A percentile compares a stretch with the other conserved stretches of the same genome.
Conservation (phyloP, 768 basidiomycete species). For the Rubroboletus pulcherrimus region DNA sequence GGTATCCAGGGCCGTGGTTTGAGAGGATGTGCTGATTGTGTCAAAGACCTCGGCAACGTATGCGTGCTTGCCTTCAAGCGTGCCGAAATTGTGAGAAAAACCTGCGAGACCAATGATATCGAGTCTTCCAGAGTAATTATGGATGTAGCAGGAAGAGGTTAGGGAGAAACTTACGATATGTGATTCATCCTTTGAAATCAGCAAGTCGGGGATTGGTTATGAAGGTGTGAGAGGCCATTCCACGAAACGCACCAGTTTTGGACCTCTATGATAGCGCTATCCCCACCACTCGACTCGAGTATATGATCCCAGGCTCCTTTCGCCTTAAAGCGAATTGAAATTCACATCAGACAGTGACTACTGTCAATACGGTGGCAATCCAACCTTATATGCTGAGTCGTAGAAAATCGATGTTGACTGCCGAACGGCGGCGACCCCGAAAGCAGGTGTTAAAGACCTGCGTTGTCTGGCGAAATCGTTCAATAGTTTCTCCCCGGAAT, state of each 20-base stretch:
- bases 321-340: not conserved
- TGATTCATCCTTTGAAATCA: not conserved
- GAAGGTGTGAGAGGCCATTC: not conserved
- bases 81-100: constrained; percentile 44
- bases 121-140: not conserved
- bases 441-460: constrained; percentile 36
- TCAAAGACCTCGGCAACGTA: constrained; percentile 41
- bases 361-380: not conserved
- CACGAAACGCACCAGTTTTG: constrained; percentile 27
- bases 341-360: not conserved
- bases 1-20: constrained; percentile 21
- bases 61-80: constrained; percentile 45
- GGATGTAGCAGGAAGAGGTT: not conserved
- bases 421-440: constrained; percentile 36
- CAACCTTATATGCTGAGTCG: constrained; percentile 30
- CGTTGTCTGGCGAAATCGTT: constrained; percentile 27
- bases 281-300: constrained; percentile 11
- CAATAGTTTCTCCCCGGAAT: not conserved
- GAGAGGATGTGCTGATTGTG: constrained; percentile 25
- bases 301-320: constrained; percentile 24
- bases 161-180: not conserved
- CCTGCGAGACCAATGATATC: not conserved
- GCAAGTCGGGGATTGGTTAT: not conserved
- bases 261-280: constrained; percentile 32
- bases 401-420: constrained; percentile 36